phyloP scores from a whole-genome alignment of 2,329 filamentous ascomycete genomes.

The Hymenoscyphus linearis region DNA sequence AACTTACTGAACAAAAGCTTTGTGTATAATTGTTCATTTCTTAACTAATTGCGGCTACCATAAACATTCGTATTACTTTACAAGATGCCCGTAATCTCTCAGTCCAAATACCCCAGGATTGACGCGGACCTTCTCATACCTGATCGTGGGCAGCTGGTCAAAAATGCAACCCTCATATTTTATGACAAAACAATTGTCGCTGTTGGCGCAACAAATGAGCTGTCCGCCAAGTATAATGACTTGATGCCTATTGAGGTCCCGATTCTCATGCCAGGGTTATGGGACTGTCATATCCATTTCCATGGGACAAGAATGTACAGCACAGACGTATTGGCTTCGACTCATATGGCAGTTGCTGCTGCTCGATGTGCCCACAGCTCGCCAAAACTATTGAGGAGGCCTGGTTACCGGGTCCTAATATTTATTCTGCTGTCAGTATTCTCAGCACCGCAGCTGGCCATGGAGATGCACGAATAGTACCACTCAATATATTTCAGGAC shows the following conservation, averaged over 20 bases:
- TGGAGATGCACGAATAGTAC: neutral
- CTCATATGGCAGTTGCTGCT: slow-evolving; percentile 33
- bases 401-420: neutral
- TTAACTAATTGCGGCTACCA: neutral
- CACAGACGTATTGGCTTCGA: neutral
- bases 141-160: slow-evolving; percentile 38
- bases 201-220: neutral
- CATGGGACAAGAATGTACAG: neutral
- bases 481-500: neutral
- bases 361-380: slow-evolving; percentile 39
- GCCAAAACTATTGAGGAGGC: slow-evolving; percentile 12
- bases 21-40: neutral
- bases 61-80: neutral
- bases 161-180: slow-evolving; percentile 36
- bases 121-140: slow-evolving; percentile 37
- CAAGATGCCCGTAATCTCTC: neutral
- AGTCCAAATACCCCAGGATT: neutral
- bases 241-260: neutral
- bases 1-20: neutral
- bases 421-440: neutral
- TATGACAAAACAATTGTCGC: slow-evolving; percentile 34
- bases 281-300: neutral
- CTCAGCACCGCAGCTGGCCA: neutral
- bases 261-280: neutral
- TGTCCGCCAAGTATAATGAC: neutral